Evolutionary conservation across 441 rosid genomes (phyloP).

Genomic region (Iberis amara): DNA sequence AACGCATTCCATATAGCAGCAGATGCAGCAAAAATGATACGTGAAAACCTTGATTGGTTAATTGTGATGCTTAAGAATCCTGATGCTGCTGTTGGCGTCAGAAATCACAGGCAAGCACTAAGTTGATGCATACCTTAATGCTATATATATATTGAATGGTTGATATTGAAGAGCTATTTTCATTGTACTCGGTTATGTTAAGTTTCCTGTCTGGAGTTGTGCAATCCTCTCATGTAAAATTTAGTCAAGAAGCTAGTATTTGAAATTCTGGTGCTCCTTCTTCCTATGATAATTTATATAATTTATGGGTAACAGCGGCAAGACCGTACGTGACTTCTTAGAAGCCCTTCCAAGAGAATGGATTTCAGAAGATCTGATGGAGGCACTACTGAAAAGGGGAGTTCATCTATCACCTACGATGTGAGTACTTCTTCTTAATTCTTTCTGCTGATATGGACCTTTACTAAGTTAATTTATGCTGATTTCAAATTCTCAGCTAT

Average conservation of each 20-base stretch:
- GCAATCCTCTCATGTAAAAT: constrained; percentile 1
- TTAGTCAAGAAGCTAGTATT: neutral
- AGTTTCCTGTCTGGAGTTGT: constrained; percentile 16
- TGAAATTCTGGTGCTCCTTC: neutral
- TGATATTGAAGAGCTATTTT: too few species aligned
- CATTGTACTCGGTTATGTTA: constrained; percentile 1
- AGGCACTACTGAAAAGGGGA: constrained; percentile 70
- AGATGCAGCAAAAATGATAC: constrained; percentile 94
- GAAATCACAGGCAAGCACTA: constrained; percentile 83
- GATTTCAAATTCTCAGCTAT: constrained; percentile 46
- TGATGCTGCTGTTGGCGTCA: constrained; percentile 75
- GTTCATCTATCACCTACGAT: constrained; percentile 84
- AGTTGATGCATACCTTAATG: constrained; percentile 17
- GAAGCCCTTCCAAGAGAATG: constrained; percentile 98
- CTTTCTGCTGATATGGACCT: constrained; percentile 23
- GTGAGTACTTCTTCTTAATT: constrained; percentile 44
- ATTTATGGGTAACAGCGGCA: constrained; percentile 59
- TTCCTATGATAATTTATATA: constrained; percentile 18
- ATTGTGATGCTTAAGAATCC: constrained; percentile 81
- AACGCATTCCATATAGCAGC: constrained; percentile 99
- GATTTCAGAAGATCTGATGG: constrained; percentile 98
- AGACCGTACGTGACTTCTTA: constrained; percentile 84
- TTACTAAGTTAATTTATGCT: neutral
- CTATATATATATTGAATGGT: constrained; percentile 1
- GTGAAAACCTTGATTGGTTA: constrained; percentile 97